Percentiles rank a stretch among this genome's conserved stretches.
Evolutionary conservation across 1,284 basidiomycete species (phyloP).

Genomic region (Veloporphyrellus conicus): DNA sequence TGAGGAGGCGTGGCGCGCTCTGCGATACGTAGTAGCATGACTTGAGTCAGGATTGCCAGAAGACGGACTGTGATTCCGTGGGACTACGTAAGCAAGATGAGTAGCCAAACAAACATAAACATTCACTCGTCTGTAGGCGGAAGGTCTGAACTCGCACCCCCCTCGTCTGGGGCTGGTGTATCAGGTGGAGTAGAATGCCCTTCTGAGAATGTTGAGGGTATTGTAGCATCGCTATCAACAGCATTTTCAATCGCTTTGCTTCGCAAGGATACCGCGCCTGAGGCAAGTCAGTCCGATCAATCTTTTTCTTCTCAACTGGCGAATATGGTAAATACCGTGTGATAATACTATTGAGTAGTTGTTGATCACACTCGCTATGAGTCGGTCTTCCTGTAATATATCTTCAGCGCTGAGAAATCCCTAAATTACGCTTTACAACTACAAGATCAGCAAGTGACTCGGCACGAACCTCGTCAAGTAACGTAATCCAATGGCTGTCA

Average conservation of each 20-base stretch:
- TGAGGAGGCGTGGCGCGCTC: too few relatives aligned
- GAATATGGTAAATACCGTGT: not conserved
- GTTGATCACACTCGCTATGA: not conserved
- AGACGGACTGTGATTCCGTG: too few relatives aligned
- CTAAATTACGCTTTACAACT: not conserved
- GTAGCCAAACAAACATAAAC: too few relatives aligned
- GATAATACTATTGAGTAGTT: not conserved
- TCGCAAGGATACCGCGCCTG: conserved; percentile 1
- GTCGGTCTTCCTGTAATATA: not conserved
- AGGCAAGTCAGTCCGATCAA: not conserved
- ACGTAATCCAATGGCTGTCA: conserved; percentile 2
- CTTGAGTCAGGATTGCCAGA: too few relatives aligned
- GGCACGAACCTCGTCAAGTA: not conserved
- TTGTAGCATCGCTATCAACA: not conserved
- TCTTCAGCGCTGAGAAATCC: conserved; percentile 2
- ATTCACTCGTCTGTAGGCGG: too few relatives aligned
- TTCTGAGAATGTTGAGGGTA: too few relatives aligned
- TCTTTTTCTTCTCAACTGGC: not conserved
- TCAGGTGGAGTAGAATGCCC: too few relatives aligned
- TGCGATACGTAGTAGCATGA: too few relatives aligned
- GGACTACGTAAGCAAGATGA: too few relatives aligned
- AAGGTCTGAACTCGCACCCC: too few relatives aligned
- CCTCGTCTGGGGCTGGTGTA: too few relatives aligned
- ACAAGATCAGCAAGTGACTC: not conserved
- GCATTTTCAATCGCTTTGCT: not conserved